Evolutionary conservation across 2,329 filamentous ascomycete species (phyloP).

Genomic region (Ascochyta rabiei): DNA sequence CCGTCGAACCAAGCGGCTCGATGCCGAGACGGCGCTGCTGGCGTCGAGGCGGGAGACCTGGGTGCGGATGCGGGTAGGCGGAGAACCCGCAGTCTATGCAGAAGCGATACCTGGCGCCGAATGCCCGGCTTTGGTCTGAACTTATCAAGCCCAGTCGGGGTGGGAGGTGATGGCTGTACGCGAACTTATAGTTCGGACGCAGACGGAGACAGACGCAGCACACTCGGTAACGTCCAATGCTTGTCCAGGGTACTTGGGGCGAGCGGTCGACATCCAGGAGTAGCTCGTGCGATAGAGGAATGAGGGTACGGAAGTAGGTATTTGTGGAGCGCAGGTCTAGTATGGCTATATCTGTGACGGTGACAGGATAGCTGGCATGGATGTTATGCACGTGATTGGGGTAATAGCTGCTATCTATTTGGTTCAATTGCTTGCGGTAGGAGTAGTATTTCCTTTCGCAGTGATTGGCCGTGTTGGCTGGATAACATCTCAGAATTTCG

Average conservation of each 20-base stretch:
- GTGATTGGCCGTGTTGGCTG: not conserved
- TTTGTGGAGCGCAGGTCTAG: not conserved
- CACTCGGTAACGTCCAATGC: not conserved
- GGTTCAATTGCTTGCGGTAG: too few species aligned
- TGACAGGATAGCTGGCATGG: not conserved
- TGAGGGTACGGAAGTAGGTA: not conserved
- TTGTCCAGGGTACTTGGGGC: not conserved
- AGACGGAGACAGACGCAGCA: not conserved
- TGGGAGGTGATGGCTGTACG: not conserved
- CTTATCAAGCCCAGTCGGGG: not conserved
- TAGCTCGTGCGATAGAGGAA: not conserved
- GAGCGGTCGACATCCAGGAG: not conserved
- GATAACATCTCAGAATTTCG: not conserved
- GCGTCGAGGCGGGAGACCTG: not conserved
- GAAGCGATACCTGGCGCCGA: not conserved
- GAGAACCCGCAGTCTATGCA: slow-evolving; percentile 6
- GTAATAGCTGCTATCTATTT: not conserved
- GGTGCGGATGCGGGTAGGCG: slow-evolving; percentile 3
- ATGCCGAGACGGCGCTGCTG: not conserved
- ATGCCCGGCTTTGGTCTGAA: not conserved
- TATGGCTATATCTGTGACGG: not conserved
- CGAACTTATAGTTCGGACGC: not conserved
- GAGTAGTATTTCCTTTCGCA: too few species aligned
- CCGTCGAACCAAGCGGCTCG: not conserved
- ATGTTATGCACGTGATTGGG: not conserved